phyloP scores from a whole-genome alignment of 2,329 filamentous ascomycete species.

The Blastomyces gilchristii region DNA sequence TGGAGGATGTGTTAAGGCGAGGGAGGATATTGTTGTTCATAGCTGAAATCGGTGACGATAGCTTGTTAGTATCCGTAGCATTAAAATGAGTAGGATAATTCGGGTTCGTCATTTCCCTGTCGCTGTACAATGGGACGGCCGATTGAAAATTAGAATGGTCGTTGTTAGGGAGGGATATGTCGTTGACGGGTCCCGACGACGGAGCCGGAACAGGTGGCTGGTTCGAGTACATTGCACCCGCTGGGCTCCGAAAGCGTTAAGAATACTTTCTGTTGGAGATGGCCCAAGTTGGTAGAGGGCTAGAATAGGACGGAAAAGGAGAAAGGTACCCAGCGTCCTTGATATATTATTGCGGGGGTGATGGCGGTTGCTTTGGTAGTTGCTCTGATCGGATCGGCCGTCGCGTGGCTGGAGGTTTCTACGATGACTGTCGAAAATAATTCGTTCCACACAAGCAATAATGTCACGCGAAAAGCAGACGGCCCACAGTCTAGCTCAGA shows the following conservation, averaged over 20 bases:
- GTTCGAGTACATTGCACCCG: background rate
- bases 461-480: background rate
- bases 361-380: background rate
- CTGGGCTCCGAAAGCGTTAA: background rate
- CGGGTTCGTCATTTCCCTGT: background rate
- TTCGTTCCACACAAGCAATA: constrained; percentile 2
- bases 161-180: background rate
- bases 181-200: background rate
- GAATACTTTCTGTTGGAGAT: background rate
- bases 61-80: background rate
- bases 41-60: constrained; percentile 4
- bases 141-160: background rate
- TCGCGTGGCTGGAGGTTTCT: background rate
- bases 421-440: background rate
- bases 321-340: background rate
- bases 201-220: constrained; percentile 6
- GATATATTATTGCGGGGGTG: background rate
- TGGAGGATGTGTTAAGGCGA: constrained; percentile 12
- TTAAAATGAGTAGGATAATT: background rate
- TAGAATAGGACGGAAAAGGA: background rate
- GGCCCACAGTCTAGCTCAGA: background rate
- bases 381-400: constrained; percentile 2
- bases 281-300: background rate
- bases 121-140: background rate
- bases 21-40: constrained; percentile 4